A percentile compares a stretch with the other conserved stretches of the same genome.
These are phyloP conservation scores for Cystofilobasidium ferigula DNA, from an alignment of 768 basidiomycete species.

Conservation along the genomic window DNA sequence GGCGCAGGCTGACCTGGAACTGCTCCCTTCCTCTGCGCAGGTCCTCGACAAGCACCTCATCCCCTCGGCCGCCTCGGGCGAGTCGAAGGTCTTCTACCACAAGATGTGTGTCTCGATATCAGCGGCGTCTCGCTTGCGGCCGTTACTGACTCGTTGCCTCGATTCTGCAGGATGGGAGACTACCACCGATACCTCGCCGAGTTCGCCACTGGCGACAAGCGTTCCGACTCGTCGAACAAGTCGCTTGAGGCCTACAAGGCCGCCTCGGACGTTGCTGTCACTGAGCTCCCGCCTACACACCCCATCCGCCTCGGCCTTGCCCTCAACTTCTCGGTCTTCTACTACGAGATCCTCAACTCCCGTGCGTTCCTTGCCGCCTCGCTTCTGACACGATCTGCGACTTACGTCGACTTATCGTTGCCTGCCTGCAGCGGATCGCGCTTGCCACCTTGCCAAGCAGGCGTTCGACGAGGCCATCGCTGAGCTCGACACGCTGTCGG, in stretches of 20 bases:
- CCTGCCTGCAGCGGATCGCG: slow-evolving; percentile 57
- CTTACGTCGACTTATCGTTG: too few species aligned
- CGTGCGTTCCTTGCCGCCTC: slow-evolving; percentile 1
- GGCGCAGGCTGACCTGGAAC: background rate
- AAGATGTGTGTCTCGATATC: slow-evolving; percentile 76
- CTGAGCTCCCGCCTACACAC: slow-evolving; percentile 78
- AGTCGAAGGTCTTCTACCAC: slow-evolving; percentile 99
- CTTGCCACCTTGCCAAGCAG: slow-evolving; percentile 96
- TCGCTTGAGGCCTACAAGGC: slow-evolving; percentile 86
- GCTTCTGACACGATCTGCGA: background rate
- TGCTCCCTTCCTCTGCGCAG: background rate
- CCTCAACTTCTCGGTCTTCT: slow-evolving; percentile 98
- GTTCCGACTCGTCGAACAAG: slow-evolving; percentile 93
- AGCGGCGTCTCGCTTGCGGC: too few species aligned
- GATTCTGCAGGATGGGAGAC: slow-evolving; percentile 97
- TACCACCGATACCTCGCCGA: slow-evolving; percentile 98
- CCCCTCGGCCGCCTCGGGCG: slow-evolving; percentile 88
- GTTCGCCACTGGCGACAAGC: slow-evolving; percentile 95
- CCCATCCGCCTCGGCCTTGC: slow-evolving; percentile 97
- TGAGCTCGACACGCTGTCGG: slow-evolving; percentile 94
- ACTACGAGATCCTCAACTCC: slow-evolving; percentile 38
- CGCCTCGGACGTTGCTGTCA: slow-evolving; percentile 91
- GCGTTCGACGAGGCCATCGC: slow-evolving; percentile 98
- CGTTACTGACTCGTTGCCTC: too few species aligned
- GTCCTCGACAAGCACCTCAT: slow-evolving; percentile 85